Base-by-base conservation (phyloP, 306 rosid genomes). In the Arachis stenosperma region DNA sequence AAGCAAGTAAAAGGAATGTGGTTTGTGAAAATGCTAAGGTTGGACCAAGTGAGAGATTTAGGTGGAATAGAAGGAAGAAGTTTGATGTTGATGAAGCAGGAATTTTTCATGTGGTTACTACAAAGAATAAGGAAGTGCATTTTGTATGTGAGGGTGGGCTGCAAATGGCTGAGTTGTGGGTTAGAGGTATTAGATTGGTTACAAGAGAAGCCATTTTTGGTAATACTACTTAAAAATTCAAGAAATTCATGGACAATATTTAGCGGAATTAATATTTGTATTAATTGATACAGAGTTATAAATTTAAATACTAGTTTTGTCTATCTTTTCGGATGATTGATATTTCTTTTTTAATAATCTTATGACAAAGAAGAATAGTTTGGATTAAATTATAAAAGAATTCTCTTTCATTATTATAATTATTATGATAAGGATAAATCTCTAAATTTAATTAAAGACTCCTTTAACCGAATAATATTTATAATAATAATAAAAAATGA, bases 71-170 rank as follows among this genome's bases (percentile, higher is more conserved):
- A 0, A 33, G 87, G 78, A 82, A 72, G 71, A 85, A 77, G 74
- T 76, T 67, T 46, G 88, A 90, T 64, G 79, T 71, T 39, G 90
- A 84, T 42, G 87, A 82, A 27, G 75, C 75, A 0, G 90, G 89
- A 55, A 13, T 85, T 73, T 90, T 90, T 67, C 86, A 82, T 71
- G 90, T 84, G 12, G 83, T 86, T 12, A 87, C 90, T 11, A 76
- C 89, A 17, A 78, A 80, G 60, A 84, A 84, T 47, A 90, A 90
- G 66, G 80, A 74, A 76, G 80, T 90, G 54, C 96, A 87, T 79
- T 90, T 90, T 84, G 90, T 90, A 33, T 84, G 96, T 76, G 85
- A 84, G 68, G 89, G 90, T 61, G 96, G 92, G 36, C 65, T 41
- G 71, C 85, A 82, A 84, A 87, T 82, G 89, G 90, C 90, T 11